phyloP scores from a whole-genome alignment of 805 yeast genomes.

The Cyberlindnera maritima region DNA sequence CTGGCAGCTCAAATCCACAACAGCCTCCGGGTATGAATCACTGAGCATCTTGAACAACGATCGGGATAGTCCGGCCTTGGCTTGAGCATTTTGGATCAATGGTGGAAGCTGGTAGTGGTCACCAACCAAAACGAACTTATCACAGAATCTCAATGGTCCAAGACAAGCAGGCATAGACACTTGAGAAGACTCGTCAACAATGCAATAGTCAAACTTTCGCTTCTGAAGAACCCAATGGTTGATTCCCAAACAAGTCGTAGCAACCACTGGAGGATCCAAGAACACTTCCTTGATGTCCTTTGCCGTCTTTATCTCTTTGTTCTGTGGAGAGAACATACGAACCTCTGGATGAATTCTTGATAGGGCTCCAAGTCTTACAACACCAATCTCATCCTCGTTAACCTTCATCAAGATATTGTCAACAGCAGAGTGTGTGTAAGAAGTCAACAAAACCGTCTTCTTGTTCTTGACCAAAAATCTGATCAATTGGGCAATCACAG shows the following conservation, averaged over 20 bases:
- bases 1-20: constrained; percentile 77
- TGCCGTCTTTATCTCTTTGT: constrained; percentile 37
- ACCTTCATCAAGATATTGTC: constrained; percentile 85
- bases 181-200: constrained; percentile 96
- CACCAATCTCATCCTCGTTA: constrained; percentile 40
- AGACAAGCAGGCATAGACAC: constrained; percentile 86
- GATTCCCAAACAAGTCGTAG: constrained; percentile 83
- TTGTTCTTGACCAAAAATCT: constrained; percentile 54
- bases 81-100: constrained; percentile 65
- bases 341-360: constrained; percentile 62
- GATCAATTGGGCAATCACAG: constrained; percentile 79
- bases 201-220: constrained; percentile 82
- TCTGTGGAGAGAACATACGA: constrained; percentile 47
- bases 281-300: constrained; percentile 47
- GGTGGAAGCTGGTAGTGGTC: constrained; percentile 96
- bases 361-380: constrained; percentile 66
- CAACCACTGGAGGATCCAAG: constrained; percentile 69
- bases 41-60: constrained; percentile 77
- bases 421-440: constrained; percentile 94
- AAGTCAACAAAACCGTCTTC: constrained; percentile 71
- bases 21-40: constrained; percentile 67
- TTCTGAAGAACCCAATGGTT: constrained; percentile 56
- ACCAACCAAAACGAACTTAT: constrained; percentile 88
- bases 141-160: constrained; percentile 80
- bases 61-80: constrained; percentile 57